A percentile compares a stretch with the other conserved stretches of the same genome.
Conservation (phyloP, 306 rosid genomes). For the Castanea crenata region DNA sequence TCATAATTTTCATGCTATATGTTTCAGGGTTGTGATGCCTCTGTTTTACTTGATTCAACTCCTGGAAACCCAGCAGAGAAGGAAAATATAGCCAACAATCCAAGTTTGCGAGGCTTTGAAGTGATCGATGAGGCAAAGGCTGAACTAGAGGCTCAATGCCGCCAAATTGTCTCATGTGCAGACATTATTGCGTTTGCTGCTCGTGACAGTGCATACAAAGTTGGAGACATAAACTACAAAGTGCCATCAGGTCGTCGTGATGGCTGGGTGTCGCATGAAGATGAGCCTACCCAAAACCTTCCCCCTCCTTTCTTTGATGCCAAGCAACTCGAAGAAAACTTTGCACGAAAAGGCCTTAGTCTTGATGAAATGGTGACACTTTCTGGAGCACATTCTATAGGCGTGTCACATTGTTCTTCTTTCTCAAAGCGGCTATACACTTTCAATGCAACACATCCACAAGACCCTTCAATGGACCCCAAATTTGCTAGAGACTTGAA, state of each 20-base stretch:
- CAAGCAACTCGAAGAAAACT: not conserved
- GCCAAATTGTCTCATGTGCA: conserved; percentile 36
- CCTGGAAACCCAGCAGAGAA: conserved; percentile 26
- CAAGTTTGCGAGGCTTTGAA: conserved; percentile 40
- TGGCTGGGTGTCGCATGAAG: not conserved
- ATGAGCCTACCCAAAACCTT: not conserved
- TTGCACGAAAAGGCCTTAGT: conserved; percentile 4
- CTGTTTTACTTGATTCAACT: conserved; percentile 31
- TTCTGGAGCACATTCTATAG: conserved; percentile 13
- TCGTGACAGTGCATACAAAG: conserved; percentile 17
- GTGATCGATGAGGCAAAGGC: conserved; percentile 37
- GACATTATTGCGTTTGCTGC: conserved; percentile 45
- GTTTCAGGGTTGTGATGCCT: conserved; percentile 42
- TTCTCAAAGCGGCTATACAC: conserved; percentile 3
- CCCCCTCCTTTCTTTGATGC: conserved; percentile 6
- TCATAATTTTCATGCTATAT: not conserved
- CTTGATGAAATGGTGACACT: conserved; percentile 14
- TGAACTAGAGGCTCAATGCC: conserved; percentile 33
- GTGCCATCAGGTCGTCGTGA: not conserved
- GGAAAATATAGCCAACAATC: conserved; percentile 35
- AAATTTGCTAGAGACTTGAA: not conserved
- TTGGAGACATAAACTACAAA: not conserved
- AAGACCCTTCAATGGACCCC: conserved; percentile 20
- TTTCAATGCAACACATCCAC: conserved; percentile 3
- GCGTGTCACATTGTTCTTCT: conserved; percentile 8